phyloP scores from a whole-genome alignment of 495 filamentous ascomycete species.

The Trichoderma asperelloides region DNA sequence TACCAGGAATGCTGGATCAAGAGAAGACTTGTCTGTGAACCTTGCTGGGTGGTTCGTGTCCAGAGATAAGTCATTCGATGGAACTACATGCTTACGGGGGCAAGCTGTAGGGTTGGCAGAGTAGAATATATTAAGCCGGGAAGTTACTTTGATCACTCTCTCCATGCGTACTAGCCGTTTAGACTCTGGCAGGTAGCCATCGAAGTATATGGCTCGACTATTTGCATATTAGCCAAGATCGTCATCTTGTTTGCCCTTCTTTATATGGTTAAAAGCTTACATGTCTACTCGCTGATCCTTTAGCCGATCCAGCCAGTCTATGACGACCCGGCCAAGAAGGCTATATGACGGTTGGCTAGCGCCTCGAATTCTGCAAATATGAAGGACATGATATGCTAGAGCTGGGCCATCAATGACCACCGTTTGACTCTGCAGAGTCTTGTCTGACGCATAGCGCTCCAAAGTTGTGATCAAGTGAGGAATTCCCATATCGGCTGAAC shows the following conservation, averaged over 20 bases:
- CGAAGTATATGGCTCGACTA: constrained; percentile 62
- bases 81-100: constrained; percentile 10
- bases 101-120: constrained; percentile 12
- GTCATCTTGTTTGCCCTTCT: not conserved
- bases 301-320: constrained; percentile 54
- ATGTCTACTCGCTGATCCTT: constrained; percentile 42
- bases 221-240: constrained; percentile 11
- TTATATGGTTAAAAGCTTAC: constrained; percentile 32
- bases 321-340: constrained; percentile 46
- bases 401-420: constrained; percentile 70
- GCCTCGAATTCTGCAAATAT: constrained; percentile 34
- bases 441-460: constrained; percentile 44
- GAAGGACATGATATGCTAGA: constrained; percentile 61
- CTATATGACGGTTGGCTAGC: constrained; percentile 49
- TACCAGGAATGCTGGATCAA: constrained; percentile 56
- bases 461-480: constrained; percentile 51
- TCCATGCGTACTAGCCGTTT: constrained; percentile 24
- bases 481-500: constrained; percentile 54
- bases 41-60: constrained; percentile 16
- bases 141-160: constrained; percentile 18
- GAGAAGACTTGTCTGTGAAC: constrained; percentile 25
- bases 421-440: constrained; percentile 30
- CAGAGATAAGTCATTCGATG: not conserved
- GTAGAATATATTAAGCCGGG: constrained; percentile 19
- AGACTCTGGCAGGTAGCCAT: constrained; percentile 56